Percentiles rank a stretch among this genome's conserved stretches.
Conservation (phyloP, 164 flowering plant species). For the Magnolia changhungtana region DNA sequence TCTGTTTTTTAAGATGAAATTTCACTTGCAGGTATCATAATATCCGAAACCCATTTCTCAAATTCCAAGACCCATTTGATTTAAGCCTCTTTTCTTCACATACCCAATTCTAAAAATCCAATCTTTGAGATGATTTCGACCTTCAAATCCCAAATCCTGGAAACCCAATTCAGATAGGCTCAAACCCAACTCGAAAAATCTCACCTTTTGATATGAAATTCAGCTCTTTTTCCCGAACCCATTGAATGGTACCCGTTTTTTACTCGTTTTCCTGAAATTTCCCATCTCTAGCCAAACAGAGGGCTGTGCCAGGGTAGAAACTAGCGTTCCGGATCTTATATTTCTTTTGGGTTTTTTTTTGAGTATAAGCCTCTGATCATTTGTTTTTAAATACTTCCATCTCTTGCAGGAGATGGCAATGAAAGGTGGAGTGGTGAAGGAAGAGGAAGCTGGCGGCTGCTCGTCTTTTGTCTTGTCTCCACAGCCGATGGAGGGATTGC, state of each 20-base stretch:
- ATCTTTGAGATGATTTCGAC: background rate
- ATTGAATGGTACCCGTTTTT: background rate
- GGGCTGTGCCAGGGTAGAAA: background rate
- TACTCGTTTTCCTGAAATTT: background rate
- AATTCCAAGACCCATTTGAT: background rate
- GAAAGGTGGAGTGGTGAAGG: background rate
- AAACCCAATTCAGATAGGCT: constrained; percentile 3
- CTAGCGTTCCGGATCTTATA: background rate
- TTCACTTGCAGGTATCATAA: background rate
- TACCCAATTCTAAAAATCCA: background rate
- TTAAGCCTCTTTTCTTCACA: background rate
- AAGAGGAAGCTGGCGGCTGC: background rate
- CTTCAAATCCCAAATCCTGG: background rate
- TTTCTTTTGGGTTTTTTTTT: background rate
- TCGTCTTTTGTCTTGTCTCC: constrained; percentile 11
- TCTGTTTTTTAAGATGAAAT: background rate
- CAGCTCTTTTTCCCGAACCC: background rate
- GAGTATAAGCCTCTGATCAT: background rate
- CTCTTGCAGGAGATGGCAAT: constrained; percentile 3
- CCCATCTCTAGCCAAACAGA: background rate
- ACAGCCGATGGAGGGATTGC: constrained; percentile 46
- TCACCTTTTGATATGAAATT: background rate
- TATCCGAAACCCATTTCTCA: background rate
- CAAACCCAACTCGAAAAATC: background rate
- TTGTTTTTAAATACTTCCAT: background rate